Conservation (phyloP, 257 asterid species). For the Solanum virginianum region DNA sequence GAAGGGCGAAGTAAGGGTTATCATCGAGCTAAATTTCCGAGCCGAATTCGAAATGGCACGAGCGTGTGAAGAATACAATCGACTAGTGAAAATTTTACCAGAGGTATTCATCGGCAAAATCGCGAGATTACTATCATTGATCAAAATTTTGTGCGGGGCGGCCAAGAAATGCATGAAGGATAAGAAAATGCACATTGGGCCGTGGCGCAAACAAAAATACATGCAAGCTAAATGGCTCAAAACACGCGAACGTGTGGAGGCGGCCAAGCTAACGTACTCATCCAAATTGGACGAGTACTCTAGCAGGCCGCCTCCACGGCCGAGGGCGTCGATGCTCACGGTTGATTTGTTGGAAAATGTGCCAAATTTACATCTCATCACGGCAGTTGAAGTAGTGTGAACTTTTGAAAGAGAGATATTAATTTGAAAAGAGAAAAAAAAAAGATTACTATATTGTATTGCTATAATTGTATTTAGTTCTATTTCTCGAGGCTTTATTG, state of each 20-base stretch:
- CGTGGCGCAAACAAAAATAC: slow-evolving; percentile 84
- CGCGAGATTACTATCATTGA: slow-evolving; percentile 45
- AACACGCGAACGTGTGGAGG: slow-evolving; percentile 26
- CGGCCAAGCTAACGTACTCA: slow-evolving; percentile 15
- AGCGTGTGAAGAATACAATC: slow-evolving; percentile 57
- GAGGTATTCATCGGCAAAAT: slow-evolving; percentile 67
- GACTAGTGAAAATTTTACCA: slow-evolving; percentile 40
- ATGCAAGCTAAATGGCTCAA: slow-evolving; percentile 93
- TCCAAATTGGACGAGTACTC: slow-evolving; percentile 12
- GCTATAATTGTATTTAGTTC: neutral
- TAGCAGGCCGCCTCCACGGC: slow-evolving; percentile 26
- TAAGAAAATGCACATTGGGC: slow-evolving; percentile 84
- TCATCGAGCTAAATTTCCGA: slow-evolving; percentile 60
- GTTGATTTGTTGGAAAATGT: slow-evolving; percentile 49
- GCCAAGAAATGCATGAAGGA: slow-evolving; percentile 87
- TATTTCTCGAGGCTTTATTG: neutral
- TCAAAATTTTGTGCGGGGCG: slow-evolving; percentile 55
- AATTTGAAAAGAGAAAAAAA: neutral
- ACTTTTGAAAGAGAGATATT: neutral
- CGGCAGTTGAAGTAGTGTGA: slow-evolving; percentile 61
- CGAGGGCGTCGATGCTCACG: slow-evolving; percentile 56
- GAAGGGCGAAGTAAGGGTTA: slow-evolving; percentile 48
- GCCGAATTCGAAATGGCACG: slow-evolving; percentile 83
- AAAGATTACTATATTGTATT: neutral
- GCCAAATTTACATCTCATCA: slow-evolving; percentile 31